Conservation (phyloP, 2,329 filamentous ascomycete species). For the Pseudogymnoascus sp. region DNA sequence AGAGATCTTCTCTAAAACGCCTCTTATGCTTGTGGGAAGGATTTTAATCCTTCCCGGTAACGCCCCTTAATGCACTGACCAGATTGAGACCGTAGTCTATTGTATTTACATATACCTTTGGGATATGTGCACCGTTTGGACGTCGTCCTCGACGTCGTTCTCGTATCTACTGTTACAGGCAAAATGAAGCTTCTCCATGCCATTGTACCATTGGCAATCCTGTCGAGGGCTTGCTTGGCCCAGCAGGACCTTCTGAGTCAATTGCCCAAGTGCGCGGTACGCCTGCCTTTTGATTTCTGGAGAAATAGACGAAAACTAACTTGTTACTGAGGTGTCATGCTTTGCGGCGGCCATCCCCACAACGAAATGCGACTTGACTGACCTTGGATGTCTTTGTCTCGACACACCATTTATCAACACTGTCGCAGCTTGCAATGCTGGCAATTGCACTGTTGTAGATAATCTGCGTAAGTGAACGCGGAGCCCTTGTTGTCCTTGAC, state of each 20-base stretch:
- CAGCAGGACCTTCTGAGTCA: not conserved
- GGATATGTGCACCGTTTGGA: not conserved
- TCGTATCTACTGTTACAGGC: not conserved
- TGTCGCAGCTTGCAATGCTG: conserved; percentile 23
- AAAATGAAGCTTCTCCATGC: not conserved
- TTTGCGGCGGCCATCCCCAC: conserved; percentile 7
- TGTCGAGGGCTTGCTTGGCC: not conserved
- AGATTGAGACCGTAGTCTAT: not conserved
- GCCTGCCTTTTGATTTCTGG: not conserved
- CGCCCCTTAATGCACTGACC: not conserved
- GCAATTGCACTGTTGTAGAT: conserved; percentile 27
- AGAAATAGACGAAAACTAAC: conserved; percentile 4
- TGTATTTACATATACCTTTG: not conserved
- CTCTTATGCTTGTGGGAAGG: not conserved
- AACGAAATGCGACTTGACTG: conserved; percentile 22
- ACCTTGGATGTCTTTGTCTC: conserved; percentile 26
- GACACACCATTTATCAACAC: conserved; percentile 22
- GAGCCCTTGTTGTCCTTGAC: not conserved
- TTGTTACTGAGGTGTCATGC: not conserved
- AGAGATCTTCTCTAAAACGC: no score
- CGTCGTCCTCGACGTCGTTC: not conserved
- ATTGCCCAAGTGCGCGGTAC: conserved; percentile 2
- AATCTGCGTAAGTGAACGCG: conserved; percentile 17
- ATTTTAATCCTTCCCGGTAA: not conserved
- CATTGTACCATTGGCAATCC: not conserved